Evolutionary conservation across 2,329 filamentous ascomycete genomes (phyloP).

Genomic region (Trichoderma gracile): DNA sequence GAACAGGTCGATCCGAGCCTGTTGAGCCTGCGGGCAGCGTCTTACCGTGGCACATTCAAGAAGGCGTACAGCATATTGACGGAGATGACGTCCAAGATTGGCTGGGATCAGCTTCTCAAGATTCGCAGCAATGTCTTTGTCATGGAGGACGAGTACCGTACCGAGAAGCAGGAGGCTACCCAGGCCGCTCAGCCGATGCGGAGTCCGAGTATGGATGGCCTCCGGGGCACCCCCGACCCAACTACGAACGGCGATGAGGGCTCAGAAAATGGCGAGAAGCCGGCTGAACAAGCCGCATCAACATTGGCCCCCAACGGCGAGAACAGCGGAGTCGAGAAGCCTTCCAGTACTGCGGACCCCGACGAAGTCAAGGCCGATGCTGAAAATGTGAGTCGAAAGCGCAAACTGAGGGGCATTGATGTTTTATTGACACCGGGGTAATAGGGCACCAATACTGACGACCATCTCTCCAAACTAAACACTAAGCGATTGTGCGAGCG

Average conservation of each 20-base stretch:
- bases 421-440: conserved; percentile 29
- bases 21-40: conserved; percentile 79
- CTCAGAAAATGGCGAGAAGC: conserved; percentile 40
- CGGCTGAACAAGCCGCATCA: conserved; percentile 36
- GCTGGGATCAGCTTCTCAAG: conserved; percentile 94
- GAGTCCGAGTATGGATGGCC: conserved; percentile 76
- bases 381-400: conserved; percentile 60
- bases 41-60: conserved; percentile 93
- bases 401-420: background rate
- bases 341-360: conserved; percentile 74
- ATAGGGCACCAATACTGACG: conserved; percentile 64
- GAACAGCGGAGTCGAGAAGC: conserved; percentile 65
- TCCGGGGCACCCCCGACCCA: conserved; percentile 68
- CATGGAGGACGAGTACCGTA: conserved; percentile 98
- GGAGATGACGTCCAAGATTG: conserved; percentile 93
- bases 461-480: conserved; percentile 84
- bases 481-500: conserved; percentile 97
- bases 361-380: conserved; percentile 73
- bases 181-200: conserved; percentile 55
- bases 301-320: conserved; percentile 42
- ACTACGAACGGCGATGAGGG: conserved; percentile 51
- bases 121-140: conserved; percentile 97
- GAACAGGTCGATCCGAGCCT: conserved; percentile 88
- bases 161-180: conserved; percentile 70
- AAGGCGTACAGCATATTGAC: conserved; percentile 93